phyloP scores from a whole-genome alignment of 1,284 basidiomycete genomes.

The Microbotryomycetes sp. region DNA sequence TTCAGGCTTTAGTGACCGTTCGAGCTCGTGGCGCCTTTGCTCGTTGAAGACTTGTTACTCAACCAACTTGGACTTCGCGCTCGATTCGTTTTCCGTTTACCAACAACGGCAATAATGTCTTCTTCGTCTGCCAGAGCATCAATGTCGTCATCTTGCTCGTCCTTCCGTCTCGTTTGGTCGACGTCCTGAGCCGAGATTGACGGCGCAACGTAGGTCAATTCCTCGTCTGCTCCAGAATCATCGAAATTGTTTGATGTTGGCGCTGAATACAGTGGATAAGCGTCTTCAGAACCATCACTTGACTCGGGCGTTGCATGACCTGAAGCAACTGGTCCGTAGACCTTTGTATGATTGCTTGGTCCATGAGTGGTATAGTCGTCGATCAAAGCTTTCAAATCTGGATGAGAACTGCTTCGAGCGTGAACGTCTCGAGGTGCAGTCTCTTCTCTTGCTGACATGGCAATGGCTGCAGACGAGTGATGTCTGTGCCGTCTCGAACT shows the following conservation, averaged over 20 bases:
- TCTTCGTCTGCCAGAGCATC: neutral
- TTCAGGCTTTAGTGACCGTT: too few species aligned
- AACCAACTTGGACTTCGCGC: neutral
- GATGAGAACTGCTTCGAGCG: constrained; percentile 18
- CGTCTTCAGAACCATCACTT: neutral
- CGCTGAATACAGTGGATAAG: neutral
- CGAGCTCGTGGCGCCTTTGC: too few species aligned
- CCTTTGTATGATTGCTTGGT: constrained; percentile 15
- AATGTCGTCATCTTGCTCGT: neutral
- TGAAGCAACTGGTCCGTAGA: neutral
- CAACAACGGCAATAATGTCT: neutral
- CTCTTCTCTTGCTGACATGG: neutral
- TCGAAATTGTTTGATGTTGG: neutral
- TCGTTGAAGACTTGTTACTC: neutral
- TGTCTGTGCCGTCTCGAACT: neutral
- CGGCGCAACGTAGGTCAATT: neutral
- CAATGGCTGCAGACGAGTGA: constrained; percentile 7
- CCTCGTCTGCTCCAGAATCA: too few species aligned
- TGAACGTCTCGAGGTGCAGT: constrained; percentile 9
- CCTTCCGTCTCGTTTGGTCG: neutral
- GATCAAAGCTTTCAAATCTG: constrained; percentile 20
- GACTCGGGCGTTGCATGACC: neutral
- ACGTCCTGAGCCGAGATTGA: neutral
- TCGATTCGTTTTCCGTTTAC: neutral
- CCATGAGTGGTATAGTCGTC: constrained; percentile 14